Evolutionary conservation across 768 basidiomycete genomes (phyloP), one percentile per base, ranked within the genome.

Genomic region (Leccinum subtestaceum): DNA sequence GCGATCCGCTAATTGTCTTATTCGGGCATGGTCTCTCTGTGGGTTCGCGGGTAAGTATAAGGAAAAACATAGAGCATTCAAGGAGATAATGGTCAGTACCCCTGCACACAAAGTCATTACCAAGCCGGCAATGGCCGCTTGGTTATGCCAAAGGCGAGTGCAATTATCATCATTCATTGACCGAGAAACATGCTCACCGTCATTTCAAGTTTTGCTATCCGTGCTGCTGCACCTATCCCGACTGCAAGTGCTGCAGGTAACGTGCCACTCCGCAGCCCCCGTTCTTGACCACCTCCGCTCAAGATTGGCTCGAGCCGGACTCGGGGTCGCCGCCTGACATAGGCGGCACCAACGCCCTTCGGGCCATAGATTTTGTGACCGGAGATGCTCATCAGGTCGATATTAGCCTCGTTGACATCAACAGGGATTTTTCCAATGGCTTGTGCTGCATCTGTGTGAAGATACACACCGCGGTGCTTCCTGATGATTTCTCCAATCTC

Each of bases 291-390:
- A 62, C 97, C 97, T 59, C 97, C 97, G 65, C 85, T 93, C 54
- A 99, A 75, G 64, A 99, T 90, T 1, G 97, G 97, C 70, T 98
- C 97, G 65, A 98, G 76, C 54, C 97, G 82, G 40, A 98, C 97
- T 61, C 97, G 80, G 8, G 97, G 97, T 67, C 95, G 76, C 68
- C 97, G 78, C 61, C 97, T 82, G 52, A 99, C 95, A 74, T 98
- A 99, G 5, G 90, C 88, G 17, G 93, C 95, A 43, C 97, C 97
- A 32, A 98, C 75, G 7, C 97, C 97, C 74, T 99, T 99, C 5
- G 97, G 97, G 2, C 97, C 97, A 72, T 99, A 99, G 4, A 99
- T 74, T 78, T 99, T 99, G 80, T 99, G 97, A 1, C 92, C 97
- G 8, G 93, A 95, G 51, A 99, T 93, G 64, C 91, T 93, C 87